Percentiles rank a stretch among this genome's conserved stretches.
Evolutionary conservation across 352 stramenopile species (phyloP).

Genomic region (Phytophthora europaea): DNA sequence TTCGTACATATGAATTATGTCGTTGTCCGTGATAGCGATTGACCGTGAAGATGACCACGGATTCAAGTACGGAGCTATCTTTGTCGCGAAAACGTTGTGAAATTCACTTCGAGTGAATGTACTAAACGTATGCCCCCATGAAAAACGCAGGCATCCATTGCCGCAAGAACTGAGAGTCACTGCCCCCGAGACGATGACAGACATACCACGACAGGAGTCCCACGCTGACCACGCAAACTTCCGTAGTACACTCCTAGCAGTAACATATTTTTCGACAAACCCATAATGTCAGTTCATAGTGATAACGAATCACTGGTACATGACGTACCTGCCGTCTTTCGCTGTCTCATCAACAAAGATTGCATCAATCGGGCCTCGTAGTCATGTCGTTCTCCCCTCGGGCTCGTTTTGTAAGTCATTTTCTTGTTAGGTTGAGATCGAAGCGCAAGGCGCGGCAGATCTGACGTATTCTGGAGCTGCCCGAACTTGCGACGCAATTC

Average conservation of each 20-base stretch:
- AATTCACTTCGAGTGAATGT: conserved; percentile 38
- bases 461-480: conserved; percentile 8
- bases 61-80: conserved; percentile 39
- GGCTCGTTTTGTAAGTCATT: conserved; percentile 19
- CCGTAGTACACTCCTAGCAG: neutral
- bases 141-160: conserved; percentile 31
- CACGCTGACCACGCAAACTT: conserved; percentile 14
- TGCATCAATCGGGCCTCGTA: conserved; percentile 10
- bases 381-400: conserved; percentile 10
- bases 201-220: conserved; percentile 19
- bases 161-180: conserved; percentile 26
- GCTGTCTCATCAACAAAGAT: conserved; percentile 21
- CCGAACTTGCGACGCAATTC: conserved; percentile 16
- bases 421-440: conserved; percentile 28
- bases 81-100: conserved; percentile 26
- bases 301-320: no score
- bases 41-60: conserved; percentile 35
- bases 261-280: no score
- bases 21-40: conserved; percentile 45
- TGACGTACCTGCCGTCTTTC: conserved; percentile 11
- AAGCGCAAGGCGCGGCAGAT: conserved; percentile 38
- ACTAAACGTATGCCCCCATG: conserved; percentile 21
- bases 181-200: conserved; percentile 25
- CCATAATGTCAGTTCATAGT: no score
- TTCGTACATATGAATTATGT: conserved; percentile 44